phyloP scores from a whole-genome alignment of 2,329 filamentous ascomycete species.

The Colletotrichum cuscutae region DNA sequence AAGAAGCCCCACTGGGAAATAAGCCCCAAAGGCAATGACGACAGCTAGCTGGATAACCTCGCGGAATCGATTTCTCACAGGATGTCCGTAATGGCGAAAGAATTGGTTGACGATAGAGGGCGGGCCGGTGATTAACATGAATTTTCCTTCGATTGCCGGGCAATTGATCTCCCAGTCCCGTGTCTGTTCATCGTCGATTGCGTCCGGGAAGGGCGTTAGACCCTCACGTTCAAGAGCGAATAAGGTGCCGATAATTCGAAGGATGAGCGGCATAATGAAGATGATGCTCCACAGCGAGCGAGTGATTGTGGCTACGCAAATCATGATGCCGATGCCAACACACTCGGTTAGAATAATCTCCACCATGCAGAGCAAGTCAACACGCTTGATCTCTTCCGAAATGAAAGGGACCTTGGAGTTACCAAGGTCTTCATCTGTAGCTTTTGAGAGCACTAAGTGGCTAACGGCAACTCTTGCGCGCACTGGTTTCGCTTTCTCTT shows the following conservation, averaged over 20 bases:
- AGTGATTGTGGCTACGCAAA: neutral
- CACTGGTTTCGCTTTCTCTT: neutral
- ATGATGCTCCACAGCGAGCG: constrained; percentile 25
- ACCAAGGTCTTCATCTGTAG: neutral
- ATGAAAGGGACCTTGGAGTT: neutral
- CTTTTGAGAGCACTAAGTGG: neutral
- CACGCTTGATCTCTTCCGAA: neutral
- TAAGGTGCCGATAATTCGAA: constrained; percentile 27
- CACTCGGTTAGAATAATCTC: neutral
- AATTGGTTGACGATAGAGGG: constrained; percentile 33
- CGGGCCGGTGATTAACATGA: constrained; percentile 32
- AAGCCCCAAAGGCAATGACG: neutral
- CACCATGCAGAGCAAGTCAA: neutral
- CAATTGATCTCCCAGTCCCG: constrained; percentile 36
- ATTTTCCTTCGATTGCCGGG: constrained; percentile 34
- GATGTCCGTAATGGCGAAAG: constrained; percentile 35
- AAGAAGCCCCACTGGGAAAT: neutral
- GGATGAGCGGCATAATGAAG: constrained; percentile 24
- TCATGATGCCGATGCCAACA: neutral
- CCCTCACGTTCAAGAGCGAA: constrained; percentile 18
- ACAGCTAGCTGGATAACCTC: neutral
- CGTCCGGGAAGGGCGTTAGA: neutral
- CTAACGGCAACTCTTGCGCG: neutral
- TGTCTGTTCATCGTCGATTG: neutral
- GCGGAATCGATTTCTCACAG: neutral